phyloP scores from a whole-genome alignment of 495 filamentous ascomycete species.

The Durotheca rogersii region DNA sequence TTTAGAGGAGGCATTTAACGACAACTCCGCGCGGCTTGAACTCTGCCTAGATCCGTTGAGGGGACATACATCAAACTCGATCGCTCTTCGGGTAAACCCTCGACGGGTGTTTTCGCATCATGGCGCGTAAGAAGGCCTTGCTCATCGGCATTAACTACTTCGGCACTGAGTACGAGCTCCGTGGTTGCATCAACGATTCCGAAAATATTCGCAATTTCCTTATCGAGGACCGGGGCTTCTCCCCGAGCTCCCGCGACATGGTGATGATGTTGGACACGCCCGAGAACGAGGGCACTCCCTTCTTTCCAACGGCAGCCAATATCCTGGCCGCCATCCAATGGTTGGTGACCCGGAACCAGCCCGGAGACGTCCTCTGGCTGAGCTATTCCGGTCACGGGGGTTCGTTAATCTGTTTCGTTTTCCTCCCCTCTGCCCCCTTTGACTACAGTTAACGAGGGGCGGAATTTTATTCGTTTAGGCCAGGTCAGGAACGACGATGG shows the following conservation, averaged over 20 bases:
- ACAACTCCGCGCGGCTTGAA: not conserved
- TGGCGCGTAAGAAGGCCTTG: conserved; percentile 54
- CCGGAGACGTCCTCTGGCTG: conserved; percentile 52
- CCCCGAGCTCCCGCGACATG: conserved; percentile 49
- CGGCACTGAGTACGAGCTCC: conserved; percentile 51
- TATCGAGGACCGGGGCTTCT: conserved; percentile 50
- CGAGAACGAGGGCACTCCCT: conserved; percentile 49
- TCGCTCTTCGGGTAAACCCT: too few relatives aligned
- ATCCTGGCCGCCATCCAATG: conserved; percentile 59
- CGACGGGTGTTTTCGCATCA: conserved; percentile 1
- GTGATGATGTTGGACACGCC: conserved; percentile 55
- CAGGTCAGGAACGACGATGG: conserved; percentile 49
- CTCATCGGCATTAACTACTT: conserved; percentile 64
- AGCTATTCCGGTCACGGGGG: conserved; percentile 63
- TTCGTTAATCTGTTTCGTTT: conserved; percentile 5
- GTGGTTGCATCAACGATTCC: conserved; percentile 59
- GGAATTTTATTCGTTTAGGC: conserved; percentile 32
- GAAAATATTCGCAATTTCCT: conserved; percentile 52
- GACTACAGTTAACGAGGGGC: too few relatives aligned
- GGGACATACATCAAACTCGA: too few relatives aligned
- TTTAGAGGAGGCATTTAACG: not conserved
- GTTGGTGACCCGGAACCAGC: conserved; percentile 53
- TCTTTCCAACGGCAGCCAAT: conserved; percentile 56
- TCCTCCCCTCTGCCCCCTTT: too few relatives aligned
- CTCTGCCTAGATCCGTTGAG: too few relatives aligned